Evolutionary conservation across 306 rosid genomes (phyloP).

Genomic region (Cucumis melo): DNA sequence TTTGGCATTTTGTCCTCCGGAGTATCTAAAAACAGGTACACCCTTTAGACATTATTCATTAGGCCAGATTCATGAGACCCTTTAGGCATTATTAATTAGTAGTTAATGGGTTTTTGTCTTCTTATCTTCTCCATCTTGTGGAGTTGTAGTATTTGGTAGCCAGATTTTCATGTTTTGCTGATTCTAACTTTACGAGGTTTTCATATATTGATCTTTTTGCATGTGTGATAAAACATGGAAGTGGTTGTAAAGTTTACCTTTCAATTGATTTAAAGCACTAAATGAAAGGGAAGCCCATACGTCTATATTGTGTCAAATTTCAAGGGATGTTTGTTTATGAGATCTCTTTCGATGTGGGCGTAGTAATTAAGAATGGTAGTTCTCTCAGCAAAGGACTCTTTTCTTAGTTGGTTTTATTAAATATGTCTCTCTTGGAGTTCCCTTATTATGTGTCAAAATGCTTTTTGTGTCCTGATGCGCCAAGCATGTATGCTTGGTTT

Average conservation of each 20-base stretch:
- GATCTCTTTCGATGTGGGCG: not conserved
- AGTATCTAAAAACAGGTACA: constrained; percentile 82
- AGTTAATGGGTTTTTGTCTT: not conserved
- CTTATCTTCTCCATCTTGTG: not conserved
- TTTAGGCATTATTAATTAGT: not conserved
- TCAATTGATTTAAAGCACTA: not conserved
- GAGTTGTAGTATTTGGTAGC: not conserved
- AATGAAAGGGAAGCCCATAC: not conserved
- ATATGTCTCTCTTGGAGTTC: not conserved
- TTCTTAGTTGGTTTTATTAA: not conserved
- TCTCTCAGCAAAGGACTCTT: not conserved
- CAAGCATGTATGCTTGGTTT: not conserved
- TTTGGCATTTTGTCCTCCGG: constrained; percentile 90
- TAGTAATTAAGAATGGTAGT: not conserved
- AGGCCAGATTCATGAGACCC: not conserved
- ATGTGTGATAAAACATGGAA: not conserved
- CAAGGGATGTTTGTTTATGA: not conserved
- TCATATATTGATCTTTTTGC: not conserved
- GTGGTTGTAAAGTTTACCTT: not conserved
- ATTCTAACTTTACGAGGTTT: not conserved
- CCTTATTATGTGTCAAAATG: not conserved
- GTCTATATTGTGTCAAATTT: not conserved
- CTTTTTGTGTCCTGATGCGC: not conserved
- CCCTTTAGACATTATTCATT: not conserved
- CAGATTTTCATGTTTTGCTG: not conserved